phyloP scores from a whole-genome alignment of 2,329 filamentous ascomycete genomes.

The Fusarium circinatum region DNA sequence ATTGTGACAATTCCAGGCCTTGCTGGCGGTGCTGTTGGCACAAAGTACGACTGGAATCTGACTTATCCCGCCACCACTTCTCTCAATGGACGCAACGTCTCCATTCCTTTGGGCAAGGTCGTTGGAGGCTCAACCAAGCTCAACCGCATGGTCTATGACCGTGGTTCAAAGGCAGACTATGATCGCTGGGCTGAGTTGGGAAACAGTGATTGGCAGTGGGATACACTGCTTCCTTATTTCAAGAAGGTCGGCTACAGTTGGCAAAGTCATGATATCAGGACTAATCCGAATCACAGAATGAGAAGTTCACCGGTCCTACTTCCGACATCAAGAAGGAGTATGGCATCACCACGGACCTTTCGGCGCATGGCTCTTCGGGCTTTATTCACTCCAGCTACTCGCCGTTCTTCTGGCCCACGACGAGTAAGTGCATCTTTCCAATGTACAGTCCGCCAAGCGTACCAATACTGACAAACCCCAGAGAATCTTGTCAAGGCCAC shows the following conservation, averaged over 20 bases:
- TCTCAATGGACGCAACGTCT: conserved; percentile 26
- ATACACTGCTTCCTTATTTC: conserved; percentile 55
- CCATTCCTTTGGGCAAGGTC: conserved; percentile 45
- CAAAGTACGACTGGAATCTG: conserved; percentile 40
- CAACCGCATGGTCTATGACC: conserved; percentile 54
- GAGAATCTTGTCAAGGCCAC: conserved; percentile 27
- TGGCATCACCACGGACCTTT: conserved; percentile 21
- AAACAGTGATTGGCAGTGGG: conserved; percentile 54
- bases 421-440: conserved; percentile 10
- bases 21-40: conserved; percentile 36
- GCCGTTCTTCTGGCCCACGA: conserved; percentile 41
- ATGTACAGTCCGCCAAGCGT: accelerated
- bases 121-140: conserved; percentile 55
- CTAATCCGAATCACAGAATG: conserved; percentile 16
- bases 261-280: background rate
- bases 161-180: conserved; percentile 53
- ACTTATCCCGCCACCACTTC: conserved; percentile 19
- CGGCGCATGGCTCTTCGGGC: conserved; percentile 24
- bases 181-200: conserved; percentile 59
- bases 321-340: conserved; percentile 26
- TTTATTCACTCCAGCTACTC: conserved; percentile 35
- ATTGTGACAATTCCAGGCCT: conserved; percentile 37
- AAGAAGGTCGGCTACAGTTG: conserved; percentile 48
- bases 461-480: background rate
- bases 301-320: conserved; percentile 25